Percentiles rank a stretch among this genome's conserved stretches.
These are phyloP conservation scores for Jacaranda copaia DNA, from an alignment of 257 asterid species.

Conservation along the genomic window DNA sequence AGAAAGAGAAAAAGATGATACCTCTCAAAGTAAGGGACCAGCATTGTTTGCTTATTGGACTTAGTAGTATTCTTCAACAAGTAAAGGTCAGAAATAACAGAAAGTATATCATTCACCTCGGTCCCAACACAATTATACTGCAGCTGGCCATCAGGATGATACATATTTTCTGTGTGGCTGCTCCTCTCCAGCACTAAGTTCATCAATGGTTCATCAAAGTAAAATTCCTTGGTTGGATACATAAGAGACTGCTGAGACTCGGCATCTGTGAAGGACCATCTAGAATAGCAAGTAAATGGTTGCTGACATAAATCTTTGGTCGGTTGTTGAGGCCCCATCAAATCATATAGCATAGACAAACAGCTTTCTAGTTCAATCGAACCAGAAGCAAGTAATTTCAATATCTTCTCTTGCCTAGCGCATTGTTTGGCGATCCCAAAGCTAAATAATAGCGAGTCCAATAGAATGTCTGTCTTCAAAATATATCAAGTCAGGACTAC, in stretches of 20 bases:
- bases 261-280: slow-evolving; percentile 33
- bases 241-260: slow-evolving; percentile 48
- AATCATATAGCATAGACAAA: slow-evolving; percentile 44
- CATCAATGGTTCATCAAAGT: slow-evolving; percentile 42
- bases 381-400: slow-evolving; percentile 57
- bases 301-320: slow-evolving; percentile 38
- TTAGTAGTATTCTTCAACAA: slow-evolving; percentile 45
- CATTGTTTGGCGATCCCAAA: slow-evolving; percentile 60
- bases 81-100: slow-evolving; percentile 47
- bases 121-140: slow-evolving; percentile 34
- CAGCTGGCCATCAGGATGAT: slow-evolving; percentile 36
- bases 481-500: slow-evolving; percentile 2
- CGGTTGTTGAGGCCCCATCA: slow-evolving; percentile 47
- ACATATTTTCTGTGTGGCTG: slow-evolving; percentile 32
- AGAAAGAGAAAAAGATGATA: slow-evolving; percentile 29
- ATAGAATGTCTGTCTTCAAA: slow-evolving; percentile 44
- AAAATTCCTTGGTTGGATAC: slow-evolving; percentile 50
- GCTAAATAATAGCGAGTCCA: slow-evolving; percentile 47
- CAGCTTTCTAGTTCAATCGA: slow-evolving; percentile 47
- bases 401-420: slow-evolving; percentile 48
- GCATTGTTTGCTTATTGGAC: slow-evolving; percentile 51
- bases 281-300: slow-evolving; percentile 34
- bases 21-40: slow-evolving; percentile 83
- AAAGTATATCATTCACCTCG: slow-evolving; percentile 50
- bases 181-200: slow-evolving; percentile 37